A percentile compares a stretch with the other conserved stretches of the same genome.
phyloP scores from a whole-genome alignment of 768 basidiomycete species.

The Porphyrellus cyaneotinctus region DNA sequence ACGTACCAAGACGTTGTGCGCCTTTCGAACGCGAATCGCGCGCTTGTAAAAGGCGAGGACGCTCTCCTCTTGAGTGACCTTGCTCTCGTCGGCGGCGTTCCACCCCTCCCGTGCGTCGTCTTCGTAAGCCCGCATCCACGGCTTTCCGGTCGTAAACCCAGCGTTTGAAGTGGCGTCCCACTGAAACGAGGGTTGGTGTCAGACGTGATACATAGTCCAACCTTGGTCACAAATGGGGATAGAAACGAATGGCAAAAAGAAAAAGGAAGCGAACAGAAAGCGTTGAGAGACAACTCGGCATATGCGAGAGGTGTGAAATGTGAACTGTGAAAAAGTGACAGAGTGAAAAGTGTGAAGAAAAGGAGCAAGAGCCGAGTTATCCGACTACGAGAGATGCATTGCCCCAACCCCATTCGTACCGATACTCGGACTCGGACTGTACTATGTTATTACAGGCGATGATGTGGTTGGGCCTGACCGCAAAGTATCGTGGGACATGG shows the following conservation, averaged over 20 bases:
- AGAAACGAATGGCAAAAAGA: not conserved
- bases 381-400: not conserved
- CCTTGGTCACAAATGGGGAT: not conserved
- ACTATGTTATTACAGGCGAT: not conserved
- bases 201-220: not conserved
- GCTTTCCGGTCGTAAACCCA: conserved; percentile 60
- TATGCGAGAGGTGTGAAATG: not conserved
- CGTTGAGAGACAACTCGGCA: not conserved
- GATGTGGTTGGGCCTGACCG: not conserved
- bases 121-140: conserved; percentile 76
- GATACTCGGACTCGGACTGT: not conserved
- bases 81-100: conserved; percentile 39
- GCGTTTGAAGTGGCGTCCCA: conserved; percentile 54
- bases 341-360: not conserved
- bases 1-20: conserved; percentile 50
- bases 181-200: conserved; percentile 31
- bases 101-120: conserved; percentile 49
- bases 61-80: conserved; percentile 31
- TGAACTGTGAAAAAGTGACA: not conserved
- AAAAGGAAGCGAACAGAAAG: not conserved
- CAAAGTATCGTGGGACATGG: too few relatives aligned
- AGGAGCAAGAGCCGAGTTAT: too few relatives aligned
- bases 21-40: conserved; percentile 50
- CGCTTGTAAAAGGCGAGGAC: conserved; percentile 60
- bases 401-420: not conserved